Evolutionary conservation across 306 rosid species (phyloP).

Genomic region (Cucumis sativus): Cucumber_9930_V3 NC_026660.2:5018501-5019000

Average conservation of each 20-base stretch:
- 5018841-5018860: too few species aligned
- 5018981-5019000: too few species aligned
- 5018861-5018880: too few species aligned
- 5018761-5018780: too few species aligned
- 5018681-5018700: conserved; percentile 17
- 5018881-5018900: too few species aligned
- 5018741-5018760: background rate
- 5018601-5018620: conserved; percentile 69
- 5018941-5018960: too few species aligned
- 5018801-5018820: too few species aligned
- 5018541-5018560: conserved; percentile 27
- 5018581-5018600: conserved; percentile 64
- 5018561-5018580: conserved; percentile 63
- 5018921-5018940: too few species aligned
- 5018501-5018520: background rate
- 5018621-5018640: conserved; percentile 72
- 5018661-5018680: conserved; percentile 74
- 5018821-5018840: too few species aligned
- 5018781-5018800: background rate
- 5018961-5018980: too few species aligned
- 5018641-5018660: conserved; percentile 81
- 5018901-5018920: too few species aligned
- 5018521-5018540: background rate
- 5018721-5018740: background rate
- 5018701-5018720: background rate